These are phyloP conservation scores for Penicilliopsis zonata DNA, from an alignment of 495 filamentous ascomycete species.

Conservation along the genomic window DNA sequence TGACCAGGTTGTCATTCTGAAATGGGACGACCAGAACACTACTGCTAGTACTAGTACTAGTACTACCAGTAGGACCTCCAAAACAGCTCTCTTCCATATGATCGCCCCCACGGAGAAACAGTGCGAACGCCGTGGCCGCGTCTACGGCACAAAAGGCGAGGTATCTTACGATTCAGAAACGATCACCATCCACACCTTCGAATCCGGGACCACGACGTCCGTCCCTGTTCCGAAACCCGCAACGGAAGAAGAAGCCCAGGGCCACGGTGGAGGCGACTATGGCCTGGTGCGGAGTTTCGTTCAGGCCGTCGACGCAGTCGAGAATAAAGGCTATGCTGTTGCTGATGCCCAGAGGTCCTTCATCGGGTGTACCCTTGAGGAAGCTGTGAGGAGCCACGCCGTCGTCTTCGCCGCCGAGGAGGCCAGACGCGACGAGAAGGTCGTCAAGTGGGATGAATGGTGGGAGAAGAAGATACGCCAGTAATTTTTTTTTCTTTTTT, in stretches of 20 bases:
- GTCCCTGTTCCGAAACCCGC: constrained; percentile 23
- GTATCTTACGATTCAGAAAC: constrained; percentile 52
- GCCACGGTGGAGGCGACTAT: constrained; percentile 79
- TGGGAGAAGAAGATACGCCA: constrained; percentile 41
- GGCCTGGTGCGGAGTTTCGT: constrained; percentile 75
- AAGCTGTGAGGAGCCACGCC: constrained; percentile 77
- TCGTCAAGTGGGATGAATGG: constrained; percentile 71
- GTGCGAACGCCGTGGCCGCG: constrained; percentile 66
- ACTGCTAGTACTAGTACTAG: constrained; percentile 1
- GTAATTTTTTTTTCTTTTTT: not conserved
- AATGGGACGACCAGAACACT: constrained; percentile 46
- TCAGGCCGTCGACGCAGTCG: constrained; percentile 66
- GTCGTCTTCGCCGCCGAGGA: constrained; percentile 93
- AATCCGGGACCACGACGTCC: constrained; percentile 8
- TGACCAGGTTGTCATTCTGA: constrained; percentile 77
- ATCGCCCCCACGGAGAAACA: constrained; percentile 78
- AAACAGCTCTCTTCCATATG: constrained; percentile 89
- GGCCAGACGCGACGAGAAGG: constrained; percentile 53
- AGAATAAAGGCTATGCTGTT: constrained; percentile 53
- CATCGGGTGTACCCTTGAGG: constrained; percentile 73
- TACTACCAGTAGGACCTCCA: constrained; percentile 28
- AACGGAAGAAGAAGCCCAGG: constrained; percentile 24
- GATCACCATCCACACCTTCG: constrained; percentile 33
- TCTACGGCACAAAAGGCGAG: constrained; percentile 82
- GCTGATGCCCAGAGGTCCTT: constrained; percentile 60